A percentile compares a stretch with the other conserved stretches of the same genome.
phyloP scores from a whole-genome alignment of 2,329 filamentous ascomycete genomes.

The Neopestalotiopsis sp. region DNA sequence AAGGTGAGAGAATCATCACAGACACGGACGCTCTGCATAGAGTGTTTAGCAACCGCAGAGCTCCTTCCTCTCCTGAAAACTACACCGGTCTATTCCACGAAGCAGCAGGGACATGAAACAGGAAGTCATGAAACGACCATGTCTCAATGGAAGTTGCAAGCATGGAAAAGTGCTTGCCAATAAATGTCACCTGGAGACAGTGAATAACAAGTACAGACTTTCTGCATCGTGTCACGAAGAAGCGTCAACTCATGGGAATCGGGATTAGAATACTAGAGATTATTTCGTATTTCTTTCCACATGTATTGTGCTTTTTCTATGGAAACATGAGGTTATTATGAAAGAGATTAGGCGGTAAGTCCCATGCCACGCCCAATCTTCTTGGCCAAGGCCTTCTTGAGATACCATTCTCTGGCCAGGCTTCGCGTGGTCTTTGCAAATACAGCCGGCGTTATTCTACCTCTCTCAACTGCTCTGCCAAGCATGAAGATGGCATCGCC shows the following conservation, averaged over 20 bases:
- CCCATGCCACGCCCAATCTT: constrained; percentile 83
- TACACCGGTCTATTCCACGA: neutral
- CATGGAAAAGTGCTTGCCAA: neutral
- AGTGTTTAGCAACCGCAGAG: neutral
- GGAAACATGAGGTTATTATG: neutral
- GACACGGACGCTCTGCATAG: neutral
- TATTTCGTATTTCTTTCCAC: too few species aligned
- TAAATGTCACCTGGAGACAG: neutral
- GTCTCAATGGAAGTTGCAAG: neutral
- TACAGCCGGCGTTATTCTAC: constrained; percentile 71
- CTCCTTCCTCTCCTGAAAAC: neutral
- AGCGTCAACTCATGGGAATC: too few species aligned
- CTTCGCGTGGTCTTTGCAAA: constrained; percentile 81
- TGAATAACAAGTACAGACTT: neutral
- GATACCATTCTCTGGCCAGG: constrained; percentile 79
- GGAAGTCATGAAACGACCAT: neutral
- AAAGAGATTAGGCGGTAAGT: constrained; percentile 42
- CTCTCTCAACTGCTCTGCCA: constrained; percentile 75
- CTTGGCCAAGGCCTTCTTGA: constrained; percentile 80
- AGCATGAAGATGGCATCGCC: constrained; percentile 87
- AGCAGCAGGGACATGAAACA: neutral
- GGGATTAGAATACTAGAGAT: too few species aligned
- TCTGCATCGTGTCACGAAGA: neutral
- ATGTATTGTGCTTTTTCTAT: too few species aligned
- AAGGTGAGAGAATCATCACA: neutral